Base-by-base conservation (phyloP, 768 basidiomycete genomes). In the Tremella mesenterica region DNA sequence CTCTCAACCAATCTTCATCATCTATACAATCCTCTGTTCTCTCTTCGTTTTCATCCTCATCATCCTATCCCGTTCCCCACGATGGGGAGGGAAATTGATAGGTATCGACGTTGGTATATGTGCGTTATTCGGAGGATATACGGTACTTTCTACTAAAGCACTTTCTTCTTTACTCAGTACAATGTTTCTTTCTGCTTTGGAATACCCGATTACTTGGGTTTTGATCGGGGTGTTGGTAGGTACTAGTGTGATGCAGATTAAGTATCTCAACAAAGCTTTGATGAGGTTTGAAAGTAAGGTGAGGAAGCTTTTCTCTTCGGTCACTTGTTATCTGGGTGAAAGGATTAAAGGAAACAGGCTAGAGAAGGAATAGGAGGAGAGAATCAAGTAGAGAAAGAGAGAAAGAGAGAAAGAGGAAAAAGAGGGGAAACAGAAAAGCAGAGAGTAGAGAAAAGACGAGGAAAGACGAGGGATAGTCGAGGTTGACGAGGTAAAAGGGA, bases 221-320 rank as follows among this genome's bases (percentile, higher is more conserved):
- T 43, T 71, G 38, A 72, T 93, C 43, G 74, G 76, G 14, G 88
- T 90, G 49, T 68, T 81, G 61, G 52, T 63, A 5, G 43, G 36
- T n/a, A 74, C 74, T 3, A 74, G 73, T 29, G 36, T 75, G 2
- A 13, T 65, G 18, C 74, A 76, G 56, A 60, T 74, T 50, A 71
- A 66, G 46, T 74, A 58, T 34, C 56, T 75, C 33, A 73, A 75
- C 53, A 70, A 67, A 44, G 91, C 92, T 6, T 72, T 96, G 43
- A 92, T 88, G 83, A 81, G 83, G 20, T 97, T 96, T 71, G 89
- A 95, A 67, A 84, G 86, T 73, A 93, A 95, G 76, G 86, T 86
- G 61, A 49, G 73, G 0, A 2, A 1, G 27, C 14, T 33, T n/a
- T 38, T 23, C n/a, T n/a, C n/a, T n/a, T n/a, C n/a, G n/a, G n/a